Conservation (phyloP, 306 rosid genomes). For the Ziziphus jujuba region DNA sequence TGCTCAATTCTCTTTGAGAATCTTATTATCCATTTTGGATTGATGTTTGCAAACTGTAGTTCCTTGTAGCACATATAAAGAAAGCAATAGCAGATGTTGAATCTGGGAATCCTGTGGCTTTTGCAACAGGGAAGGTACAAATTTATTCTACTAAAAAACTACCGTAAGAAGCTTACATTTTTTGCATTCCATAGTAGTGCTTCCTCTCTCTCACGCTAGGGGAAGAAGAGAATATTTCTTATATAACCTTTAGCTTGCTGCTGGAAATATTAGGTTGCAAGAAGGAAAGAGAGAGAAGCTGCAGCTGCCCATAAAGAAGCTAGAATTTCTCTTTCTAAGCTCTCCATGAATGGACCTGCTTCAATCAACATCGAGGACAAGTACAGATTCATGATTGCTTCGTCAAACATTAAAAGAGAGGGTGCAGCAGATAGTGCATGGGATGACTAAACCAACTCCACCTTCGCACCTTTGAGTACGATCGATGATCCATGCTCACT, state of each 20-base stretch:
- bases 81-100: constrained; percentile 77
- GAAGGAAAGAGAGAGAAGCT: constrained; percentile 88
- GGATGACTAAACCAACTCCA: constrained; percentile 54
- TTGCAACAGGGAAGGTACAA: constrained; percentile 79
- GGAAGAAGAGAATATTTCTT: not conserved
- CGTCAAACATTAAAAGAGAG: constrained; percentile 47
- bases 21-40: constrained; percentile 15
- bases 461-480: constrained; percentile 20
- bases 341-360: constrained; percentile 45
- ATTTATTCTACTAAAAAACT: not conserved
- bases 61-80: constrained; percentile 77
- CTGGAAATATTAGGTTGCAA: constrained; percentile 58
- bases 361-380: constrained; percentile 73
- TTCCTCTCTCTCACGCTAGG: not conserved
- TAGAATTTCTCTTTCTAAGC: constrained; percentile 52
- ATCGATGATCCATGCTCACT: constrained; percentile 24
- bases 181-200: not conserved
- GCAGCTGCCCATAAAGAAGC: constrained; percentile 83
- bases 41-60: constrained; percentile 40
- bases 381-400: constrained; percentile 70
- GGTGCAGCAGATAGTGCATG: constrained; percentile 91
- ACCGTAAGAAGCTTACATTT: not conserved
- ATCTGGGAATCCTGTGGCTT: constrained; percentile 67
- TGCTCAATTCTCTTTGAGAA: constrained; percentile 9
- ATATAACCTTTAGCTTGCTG: constrained; percentile 13